These are phyloP conservation scores for Nicotiana benthamiana DNA, from an alignment of 257 asterid genomes.

Conservation along the genomic window DNA sequence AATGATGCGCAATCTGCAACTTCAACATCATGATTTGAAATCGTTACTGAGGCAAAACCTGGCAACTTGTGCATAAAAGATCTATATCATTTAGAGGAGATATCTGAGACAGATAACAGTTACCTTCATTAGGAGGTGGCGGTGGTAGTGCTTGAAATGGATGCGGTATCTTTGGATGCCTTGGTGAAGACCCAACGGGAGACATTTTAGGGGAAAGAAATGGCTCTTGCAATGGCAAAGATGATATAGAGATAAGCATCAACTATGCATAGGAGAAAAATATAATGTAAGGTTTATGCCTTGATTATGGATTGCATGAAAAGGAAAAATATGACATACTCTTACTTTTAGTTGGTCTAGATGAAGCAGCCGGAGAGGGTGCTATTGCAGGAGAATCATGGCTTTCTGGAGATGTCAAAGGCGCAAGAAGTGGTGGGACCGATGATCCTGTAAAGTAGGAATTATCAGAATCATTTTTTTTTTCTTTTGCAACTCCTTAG, in stretches of 20 bases:
- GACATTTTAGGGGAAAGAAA: slow-evolving; percentile 38
- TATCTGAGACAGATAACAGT: neutral
- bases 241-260: slow-evolving; percentile 21
- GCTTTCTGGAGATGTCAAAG: slow-evolving; percentile 21
- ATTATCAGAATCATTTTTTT: slow-evolving; percentile 1
- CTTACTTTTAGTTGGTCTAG: slow-evolving; percentile 37
- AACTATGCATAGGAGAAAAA: slow-evolving; percentile 13
- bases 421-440: slow-evolving; percentile 24
- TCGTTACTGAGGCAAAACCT: neutral
- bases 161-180: slow-evolving; percentile 38
- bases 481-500: neutral
- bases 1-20: slow-evolving; percentile 61
- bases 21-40: slow-evolving; percentile 2
- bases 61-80: neutral
- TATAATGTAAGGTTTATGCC: slow-evolving; percentile 5
- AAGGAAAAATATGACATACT: slow-evolving; percentile 9
- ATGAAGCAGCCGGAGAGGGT: slow-evolving; percentile 32
- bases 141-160: slow-evolving; percentile 70
- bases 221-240: slow-evolving; percentile 46
- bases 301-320: neutral
- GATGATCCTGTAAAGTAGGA: slow-evolving; percentile 29
- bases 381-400: slow-evolving; percentile 34
- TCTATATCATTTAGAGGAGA: neutral
- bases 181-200: slow-evolving; percentile 37
- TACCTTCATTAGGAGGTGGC: slow-evolving; percentile 87